phyloP scores from a whole-genome alignment of 169 alveolate species.

The Plasmodium inui region DNA sequence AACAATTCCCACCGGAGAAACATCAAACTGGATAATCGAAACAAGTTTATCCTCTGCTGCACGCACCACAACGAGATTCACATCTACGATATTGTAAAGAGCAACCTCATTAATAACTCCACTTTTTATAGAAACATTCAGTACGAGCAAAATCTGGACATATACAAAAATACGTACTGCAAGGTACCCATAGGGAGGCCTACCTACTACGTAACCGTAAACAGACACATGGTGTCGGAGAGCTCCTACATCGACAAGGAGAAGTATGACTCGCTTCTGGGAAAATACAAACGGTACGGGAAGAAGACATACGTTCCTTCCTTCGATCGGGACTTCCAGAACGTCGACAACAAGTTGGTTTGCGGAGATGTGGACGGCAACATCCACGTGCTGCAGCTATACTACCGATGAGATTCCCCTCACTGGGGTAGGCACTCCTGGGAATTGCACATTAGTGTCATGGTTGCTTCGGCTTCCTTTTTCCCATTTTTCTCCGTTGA shows the following conservation, averaged over 20 bases:
- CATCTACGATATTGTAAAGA: conserved; percentile 53
- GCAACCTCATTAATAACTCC: conserved; percentile 53
- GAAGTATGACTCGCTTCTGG: conserved; percentile 35
- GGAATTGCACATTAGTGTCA: background rate
- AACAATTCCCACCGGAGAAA: conserved; percentile 60
- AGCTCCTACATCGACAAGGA: conserved; percentile 46
- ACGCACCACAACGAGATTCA: conserved; percentile 51
- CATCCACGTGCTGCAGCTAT: conserved; percentile 65
- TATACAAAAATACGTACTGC: conserved; percentile 56
- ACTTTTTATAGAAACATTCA: conserved; percentile 8
- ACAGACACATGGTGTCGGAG: conserved; percentile 28
- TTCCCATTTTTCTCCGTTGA: too few relatives aligned
- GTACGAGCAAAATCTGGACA: conserved; percentile 48
- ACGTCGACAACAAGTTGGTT: conserved; percentile 49
- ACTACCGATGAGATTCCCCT: background rate
- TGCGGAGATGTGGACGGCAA: conserved; percentile 71
- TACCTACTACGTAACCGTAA: conserved; percentile 64
- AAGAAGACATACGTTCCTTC: conserved; percentile 3
- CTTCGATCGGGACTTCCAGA: conserved; percentile 29
- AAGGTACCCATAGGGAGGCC: conserved; percentile 60
- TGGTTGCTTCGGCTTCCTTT: background rate
- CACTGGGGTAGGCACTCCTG: background rate
- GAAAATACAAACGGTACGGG: conserved; percentile 48
- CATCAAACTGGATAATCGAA: conserved; percentile 52
- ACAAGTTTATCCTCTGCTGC: conserved; percentile 55